Conservation (phyloP, 2,329 filamentous ascomycete genomes). For the Fusarium devonianum region DNA sequence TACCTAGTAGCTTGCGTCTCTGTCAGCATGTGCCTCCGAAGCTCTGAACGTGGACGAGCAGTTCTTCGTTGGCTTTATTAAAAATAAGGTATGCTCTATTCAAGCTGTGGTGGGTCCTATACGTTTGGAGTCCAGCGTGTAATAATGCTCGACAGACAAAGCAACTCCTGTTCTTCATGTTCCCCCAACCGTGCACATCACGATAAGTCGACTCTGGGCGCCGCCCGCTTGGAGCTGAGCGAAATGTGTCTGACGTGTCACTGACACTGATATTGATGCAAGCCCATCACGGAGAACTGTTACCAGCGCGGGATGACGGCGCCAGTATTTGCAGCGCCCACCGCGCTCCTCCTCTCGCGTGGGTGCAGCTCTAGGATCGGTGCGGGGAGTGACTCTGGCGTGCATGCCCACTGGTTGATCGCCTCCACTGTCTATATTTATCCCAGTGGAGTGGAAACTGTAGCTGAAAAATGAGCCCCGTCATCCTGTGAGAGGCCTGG, state of each 20-base stretch:
- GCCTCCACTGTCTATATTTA: slow-evolving; percentile 32
- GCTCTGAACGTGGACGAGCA: too few relatives aligned
- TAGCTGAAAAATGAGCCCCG: too few relatives aligned
- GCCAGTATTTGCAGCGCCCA: slow-evolving; percentile 11
- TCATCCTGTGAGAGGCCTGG: too few relatives aligned
- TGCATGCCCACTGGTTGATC: slow-evolving; percentile 17
- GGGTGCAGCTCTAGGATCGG: slow-evolving; percentile 13
- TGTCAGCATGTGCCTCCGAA: too few relatives aligned
- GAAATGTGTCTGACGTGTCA: slow-evolving; percentile 36
- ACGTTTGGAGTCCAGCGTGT: too few relatives aligned
- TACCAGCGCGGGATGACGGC: background rate
- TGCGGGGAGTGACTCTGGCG: slow-evolving; percentile 15
- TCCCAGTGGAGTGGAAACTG: slow-evolving; percentile 6
- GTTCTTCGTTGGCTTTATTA: too few relatives aligned
- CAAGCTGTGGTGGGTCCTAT: too few relatives aligned
- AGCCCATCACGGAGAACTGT: slow-evolving; percentile 5
- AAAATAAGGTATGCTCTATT: too few relatives aligned
- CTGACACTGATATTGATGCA: slow-evolving; percentile 4
- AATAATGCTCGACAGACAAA: background rate
- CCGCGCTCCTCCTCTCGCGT: slow-evolving; percentile 9
- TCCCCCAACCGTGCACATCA: too few relatives aligned
- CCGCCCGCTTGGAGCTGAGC: slow-evolving; percentile 7
- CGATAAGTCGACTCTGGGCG: too few relatives aligned
- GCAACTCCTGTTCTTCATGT: too few relatives aligned
- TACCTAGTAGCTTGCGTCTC: too few relatives aligned